A percentile compares a stretch with the other conserved stretches of the same genome.
Evolutionary conservation across 345 rosid genomes (phyloP).

Genomic region (Sonneratia caseolaris): DNA sequence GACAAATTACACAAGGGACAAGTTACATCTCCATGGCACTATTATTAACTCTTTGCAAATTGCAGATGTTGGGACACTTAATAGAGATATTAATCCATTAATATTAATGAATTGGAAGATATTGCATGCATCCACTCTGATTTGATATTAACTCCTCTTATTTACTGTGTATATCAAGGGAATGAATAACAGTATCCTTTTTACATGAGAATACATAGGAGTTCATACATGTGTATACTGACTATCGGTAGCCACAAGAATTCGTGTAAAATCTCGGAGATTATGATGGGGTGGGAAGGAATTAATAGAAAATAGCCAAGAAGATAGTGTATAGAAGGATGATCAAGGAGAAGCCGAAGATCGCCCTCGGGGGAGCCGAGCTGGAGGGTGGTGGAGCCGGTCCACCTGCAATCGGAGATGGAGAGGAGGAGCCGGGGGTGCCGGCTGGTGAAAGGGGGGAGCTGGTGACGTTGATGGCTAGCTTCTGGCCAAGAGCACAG

Average conservation of each 20-base stretch:
- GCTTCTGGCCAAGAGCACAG: conserved; percentile 44
- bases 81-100: no score
- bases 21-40: no score
- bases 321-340: neutral
- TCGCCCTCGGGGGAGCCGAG: conserved; percentile 26
- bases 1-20: no score
- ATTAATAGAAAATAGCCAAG: neutral
- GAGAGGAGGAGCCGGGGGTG: conserved; percentile 25
- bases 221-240: no score
- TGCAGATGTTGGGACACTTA: no score
- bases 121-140: no score
- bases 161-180: no score
- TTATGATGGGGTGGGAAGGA: neutral
- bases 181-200: no score
- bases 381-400: conserved; percentile 15
- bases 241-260: neutral
- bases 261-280: neutral
- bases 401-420: conserved; percentile 15
- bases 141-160: no score
- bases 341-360: conserved; percentile 17
- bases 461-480: conserved; percentile 28
- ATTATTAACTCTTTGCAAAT: no score
- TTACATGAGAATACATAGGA: no score
- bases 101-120: no score
- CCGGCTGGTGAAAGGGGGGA: conserved; percentile 10